phyloP scores from a whole-genome alignment of 345 rosid genomes.

The Boechera divaricarpa region DNA sequence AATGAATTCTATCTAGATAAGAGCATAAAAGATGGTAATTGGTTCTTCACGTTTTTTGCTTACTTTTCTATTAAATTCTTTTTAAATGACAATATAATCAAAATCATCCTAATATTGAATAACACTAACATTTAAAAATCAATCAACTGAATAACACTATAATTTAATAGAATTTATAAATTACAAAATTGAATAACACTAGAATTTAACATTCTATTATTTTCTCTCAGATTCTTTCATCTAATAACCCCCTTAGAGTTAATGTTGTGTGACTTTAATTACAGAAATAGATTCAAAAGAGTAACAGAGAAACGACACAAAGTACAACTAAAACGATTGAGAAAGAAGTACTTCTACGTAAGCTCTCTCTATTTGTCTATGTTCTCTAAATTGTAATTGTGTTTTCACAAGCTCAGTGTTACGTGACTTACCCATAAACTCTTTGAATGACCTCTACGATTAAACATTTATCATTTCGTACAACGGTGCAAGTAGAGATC shows the following conservation, averaged over 20 bases:
- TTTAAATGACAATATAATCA: too few species aligned
- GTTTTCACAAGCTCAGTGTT: background rate
- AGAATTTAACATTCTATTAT: too few species aligned
- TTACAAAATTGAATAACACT: too few species aligned
- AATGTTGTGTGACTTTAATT: background rate
- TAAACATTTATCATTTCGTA: background rate
- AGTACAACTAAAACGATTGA: background rate
- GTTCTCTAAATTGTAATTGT: background rate
- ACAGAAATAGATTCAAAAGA: background rate
- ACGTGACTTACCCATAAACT: background rate
- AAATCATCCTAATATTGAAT: too few species aligned
- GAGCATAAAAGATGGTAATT: too few species aligned
- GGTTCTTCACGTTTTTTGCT: too few species aligned
- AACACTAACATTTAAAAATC: too few species aligned
- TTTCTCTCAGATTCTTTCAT: too few species aligned
- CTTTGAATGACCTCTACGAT: background rate
- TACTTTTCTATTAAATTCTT: too few species aligned
- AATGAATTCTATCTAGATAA: too few species aligned
- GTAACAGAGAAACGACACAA: background rate
- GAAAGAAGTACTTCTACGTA: background rate
- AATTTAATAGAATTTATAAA: too few species aligned
- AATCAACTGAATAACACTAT: too few species aligned
- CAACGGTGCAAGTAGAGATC: background rate
- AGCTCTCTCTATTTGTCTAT: background rate
- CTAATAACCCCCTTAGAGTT: background rate